phyloP scores from a whole-genome alignment of 495 filamentous ascomycete genomes.

The Hyphodiscus hymeniophilus region DNA sequence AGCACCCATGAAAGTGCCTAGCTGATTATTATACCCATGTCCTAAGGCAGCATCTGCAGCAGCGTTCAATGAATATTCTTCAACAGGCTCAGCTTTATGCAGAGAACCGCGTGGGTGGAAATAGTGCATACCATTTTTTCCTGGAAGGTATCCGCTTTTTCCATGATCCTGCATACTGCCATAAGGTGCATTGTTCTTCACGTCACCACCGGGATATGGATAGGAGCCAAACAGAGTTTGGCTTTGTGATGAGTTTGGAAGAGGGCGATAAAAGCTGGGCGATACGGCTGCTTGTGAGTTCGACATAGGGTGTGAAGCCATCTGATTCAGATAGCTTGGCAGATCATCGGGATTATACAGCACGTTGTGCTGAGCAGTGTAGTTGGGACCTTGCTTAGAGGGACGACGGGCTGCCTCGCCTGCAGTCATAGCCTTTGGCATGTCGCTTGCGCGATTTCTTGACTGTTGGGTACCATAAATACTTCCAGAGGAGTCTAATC shows the following conservation, averaged over 20 bases:
- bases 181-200: not conserved
- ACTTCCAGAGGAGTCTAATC: not conserved
- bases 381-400: not conserved
- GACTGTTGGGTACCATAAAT: not conserved
- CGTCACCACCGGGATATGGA: not conserved
- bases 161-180: not conserved
- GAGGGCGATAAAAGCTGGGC: too few relatives aligned
- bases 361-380: conserved; percentile 11
- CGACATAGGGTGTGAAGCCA: too few relatives aligned
- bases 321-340: too few relatives aligned
- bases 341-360: too few relatives aligned
- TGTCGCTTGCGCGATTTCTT: conserved; percentile 1
- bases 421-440: not conserved
- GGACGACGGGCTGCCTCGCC: conserved; percentile 1
- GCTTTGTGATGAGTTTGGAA: too few relatives aligned
- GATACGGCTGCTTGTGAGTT: too few relatives aligned
- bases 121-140: conserved; percentile 2
- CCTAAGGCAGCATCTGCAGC: not conserved
- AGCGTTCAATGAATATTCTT: conserved; percentile 2
- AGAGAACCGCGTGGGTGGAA: not conserved
- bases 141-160: not conserved
- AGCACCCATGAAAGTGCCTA: not conserved
- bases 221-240: not conserved
- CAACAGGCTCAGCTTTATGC: not conserved
- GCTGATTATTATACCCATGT: not conserved